Percentiles rank a stretch among this genome's conserved stretches.
Conservation (phyloP, 2,329 filamentous ascomycete species). For the Beauveria varroae region DNA sequence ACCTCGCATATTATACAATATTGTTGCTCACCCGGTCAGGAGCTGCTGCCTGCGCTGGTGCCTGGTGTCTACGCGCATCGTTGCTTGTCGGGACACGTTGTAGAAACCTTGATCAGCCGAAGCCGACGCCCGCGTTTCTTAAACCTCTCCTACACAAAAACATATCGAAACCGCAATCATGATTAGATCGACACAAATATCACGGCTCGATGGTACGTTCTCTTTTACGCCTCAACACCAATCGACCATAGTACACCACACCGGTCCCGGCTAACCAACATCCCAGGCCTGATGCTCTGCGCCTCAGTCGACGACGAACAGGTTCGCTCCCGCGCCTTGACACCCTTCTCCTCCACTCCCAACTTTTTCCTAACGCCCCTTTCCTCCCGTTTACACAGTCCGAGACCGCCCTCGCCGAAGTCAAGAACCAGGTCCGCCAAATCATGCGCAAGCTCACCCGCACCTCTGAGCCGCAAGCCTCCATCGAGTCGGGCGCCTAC, state of each 20-base stretch:
- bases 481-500: slow-evolving; percentile 77
- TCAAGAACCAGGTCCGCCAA: slow-evolving; percentile 86
- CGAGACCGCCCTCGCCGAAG: slow-evolving; percentile 70
- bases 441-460: slow-evolving; percentile 81
- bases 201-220: slow-evolving; percentile 72
- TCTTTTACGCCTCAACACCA: slow-evolving; percentile 8
- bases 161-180: slow-evolving; percentile 35
- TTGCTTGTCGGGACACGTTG: slow-evolving; percentile 17
- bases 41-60: background rate
- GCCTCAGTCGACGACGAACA: slow-evolving; percentile 90
- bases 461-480: slow-evolving; percentile 84
- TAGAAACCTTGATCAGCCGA: slow-evolving; percentile 1
- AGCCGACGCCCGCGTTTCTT: background rate
- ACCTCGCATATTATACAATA: background rate
- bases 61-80: background rate
- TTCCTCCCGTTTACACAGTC: slow-evolving; percentile 29
- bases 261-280: slow-evolving; percentile 14
- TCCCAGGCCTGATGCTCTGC: slow-evolving; percentile 80
- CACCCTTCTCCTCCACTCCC: too few species aligned
- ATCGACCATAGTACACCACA: background rate
- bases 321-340: slow-evolving; percentile 31
- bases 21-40: background rate
- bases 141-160: background rate
- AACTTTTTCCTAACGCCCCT: background rate
- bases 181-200: slow-evolving; percentile 92